phyloP scores from a whole-genome alignment of 495 filamentous ascomycete genomes.

The Neohortaea acidophila region DNA sequence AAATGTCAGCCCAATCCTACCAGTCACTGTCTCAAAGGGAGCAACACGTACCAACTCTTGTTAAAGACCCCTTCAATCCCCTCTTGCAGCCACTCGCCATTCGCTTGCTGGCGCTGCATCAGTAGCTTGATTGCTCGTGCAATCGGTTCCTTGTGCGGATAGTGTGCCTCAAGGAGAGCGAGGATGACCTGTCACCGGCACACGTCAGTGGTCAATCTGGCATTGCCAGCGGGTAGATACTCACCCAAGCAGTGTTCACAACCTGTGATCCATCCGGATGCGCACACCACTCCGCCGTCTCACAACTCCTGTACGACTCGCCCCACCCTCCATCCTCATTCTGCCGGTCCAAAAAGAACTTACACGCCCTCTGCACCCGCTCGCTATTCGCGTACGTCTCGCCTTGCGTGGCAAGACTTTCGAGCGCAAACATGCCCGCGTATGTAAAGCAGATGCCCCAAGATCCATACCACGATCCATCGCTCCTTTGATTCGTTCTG shows the following conservation, averaged over 20 bases:
- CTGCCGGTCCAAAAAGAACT: slow-evolving; percentile 73
- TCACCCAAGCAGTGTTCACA: slow-evolving; percentile 84
- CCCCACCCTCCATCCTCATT: slow-evolving; percentile 89
- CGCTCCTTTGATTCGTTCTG: slow-evolving; percentile 56
- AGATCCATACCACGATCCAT: slow-evolving; percentile 89
- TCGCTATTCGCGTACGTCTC: slow-evolving; percentile 65
- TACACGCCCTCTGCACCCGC: slow-evolving; percentile 56
- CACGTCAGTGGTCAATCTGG: not conserved
- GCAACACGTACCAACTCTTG: slow-evolving; percentile 56
- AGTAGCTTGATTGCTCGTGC: slow-evolving; percentile 63
- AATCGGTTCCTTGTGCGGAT: slow-evolving; percentile 59
- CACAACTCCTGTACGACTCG: slow-evolving; percentile 72
- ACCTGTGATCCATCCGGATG: slow-evolving; percentile 56
- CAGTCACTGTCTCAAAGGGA: not conserved
- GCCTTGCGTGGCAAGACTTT: slow-evolving; percentile 65
- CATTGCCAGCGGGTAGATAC: slow-evolving; percentile 13
- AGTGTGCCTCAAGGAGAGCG: slow-evolving; percentile 68
- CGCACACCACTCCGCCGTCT: slow-evolving; percentile 46
- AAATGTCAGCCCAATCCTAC: not conserved
- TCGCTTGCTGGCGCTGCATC: slow-evolving; percentile 67
- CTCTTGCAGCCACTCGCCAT: slow-evolving; percentile 92
- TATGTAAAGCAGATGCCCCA: slow-evolving; percentile 99
- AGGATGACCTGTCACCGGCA: slow-evolving; percentile 27
- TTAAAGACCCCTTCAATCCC: slow-evolving; percentile 97
- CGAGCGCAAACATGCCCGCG: slow-evolving; percentile 85